Base-by-base conservation (phyloP, 2,329 filamentous ascomycete genomes). In the Fusarium phyllophilum region DNA sequence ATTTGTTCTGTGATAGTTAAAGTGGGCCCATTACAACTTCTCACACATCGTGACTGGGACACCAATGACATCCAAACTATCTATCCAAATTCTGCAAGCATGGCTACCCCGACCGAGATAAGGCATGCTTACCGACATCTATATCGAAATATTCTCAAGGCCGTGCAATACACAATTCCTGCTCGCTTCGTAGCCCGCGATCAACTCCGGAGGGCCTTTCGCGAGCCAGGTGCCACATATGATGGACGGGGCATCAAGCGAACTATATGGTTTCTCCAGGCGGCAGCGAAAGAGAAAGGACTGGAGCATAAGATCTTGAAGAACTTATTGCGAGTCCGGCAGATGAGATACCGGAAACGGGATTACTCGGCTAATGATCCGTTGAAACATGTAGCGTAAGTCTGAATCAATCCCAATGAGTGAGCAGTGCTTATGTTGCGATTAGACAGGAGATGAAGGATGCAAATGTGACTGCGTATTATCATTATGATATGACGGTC, bases 221-320 rank as follows among this genome's bases (percentile, higher is more conserved):
- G 86, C 20, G 85, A 87, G 45, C 65, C 69, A 5, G 78, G 78
- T 26, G 83, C 83, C 51, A 64, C 54, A n/a, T 89, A 88, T 73
- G 85, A 93, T 60, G 68, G 82, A 12, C 82, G 84, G 52, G 86
- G 85, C 57, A 85, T 93, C 58, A 83, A 87, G 70, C 89, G 91
- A 68, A 96, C 94, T 1, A 78, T 93, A 9, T 89, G 90, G 79
- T 96, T 96, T 78, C 83, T 96, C 3, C 83, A 89, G 38, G 88
- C 89, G 45, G 94, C 94, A 8, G 87, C 89, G 3, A 85, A 82
- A 70, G 86, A 89, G 76, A 88, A 82, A 62, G 93, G 93, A 0
- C 75, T 94, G 38, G 94, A 96, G 84, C 92, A 95, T 80, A 87
- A 83, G 63, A 88, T 96, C 14, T 78, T 96, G 63, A 93, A 90